Conservation (phyloP, 2,329 filamentous ascomycete species). For the Aspergillus floridensis region DNA sequence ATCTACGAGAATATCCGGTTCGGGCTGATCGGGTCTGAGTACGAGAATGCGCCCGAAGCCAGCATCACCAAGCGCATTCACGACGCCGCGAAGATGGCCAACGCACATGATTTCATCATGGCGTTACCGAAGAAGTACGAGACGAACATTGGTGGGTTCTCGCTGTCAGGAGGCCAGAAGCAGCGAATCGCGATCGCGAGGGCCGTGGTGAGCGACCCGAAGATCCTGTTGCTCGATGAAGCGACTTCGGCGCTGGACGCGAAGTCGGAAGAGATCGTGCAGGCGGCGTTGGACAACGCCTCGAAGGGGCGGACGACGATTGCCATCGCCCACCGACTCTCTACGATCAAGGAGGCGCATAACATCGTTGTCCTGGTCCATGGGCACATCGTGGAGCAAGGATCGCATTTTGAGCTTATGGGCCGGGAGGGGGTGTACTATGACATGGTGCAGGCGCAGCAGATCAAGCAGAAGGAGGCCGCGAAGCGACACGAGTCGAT, state of each 20-base stretch:
- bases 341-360: conserved; percentile 42
- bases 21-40: conserved; percentile 61
- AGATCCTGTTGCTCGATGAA: conserved; percentile 81
- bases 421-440: conserved; percentile 67
- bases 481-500: conserved; percentile 7
- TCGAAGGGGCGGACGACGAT: conserved; percentile 50
- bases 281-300: conserved; percentile 74
- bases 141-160: conserved; percentile 16
- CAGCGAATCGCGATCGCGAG: conserved; percentile 84
- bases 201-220: conserved; percentile 75
- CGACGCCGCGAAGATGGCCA: conserved; percentile 24
- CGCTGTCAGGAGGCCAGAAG: conserved; percentile 50
- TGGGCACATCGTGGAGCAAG: conserved; percentile 82
- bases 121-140: conserved; percentile 61
- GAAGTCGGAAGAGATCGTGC: conserved; percentile 80
- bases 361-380: conserved; percentile 69
- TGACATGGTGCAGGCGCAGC: conserved; percentile 68
- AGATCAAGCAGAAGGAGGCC: conserved; percentile 49
- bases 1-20: conserved; percentile 75
- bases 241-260: conserved; percentile 85
- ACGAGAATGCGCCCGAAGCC: conserved; percentile 61
- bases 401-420: conserved; percentile 72
- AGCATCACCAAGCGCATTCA: conserved; percentile 30
- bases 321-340: conserved; percentile 44
- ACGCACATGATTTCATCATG: conserved; percentile 79